Percentiles rank a stretch among this genome's conserved stretches.
These are phyloP conservation scores for Apiospora koreana DNA, from an alignment of 2,329 filamentous ascomycete genomes.

Conservation along the genomic window DNA sequence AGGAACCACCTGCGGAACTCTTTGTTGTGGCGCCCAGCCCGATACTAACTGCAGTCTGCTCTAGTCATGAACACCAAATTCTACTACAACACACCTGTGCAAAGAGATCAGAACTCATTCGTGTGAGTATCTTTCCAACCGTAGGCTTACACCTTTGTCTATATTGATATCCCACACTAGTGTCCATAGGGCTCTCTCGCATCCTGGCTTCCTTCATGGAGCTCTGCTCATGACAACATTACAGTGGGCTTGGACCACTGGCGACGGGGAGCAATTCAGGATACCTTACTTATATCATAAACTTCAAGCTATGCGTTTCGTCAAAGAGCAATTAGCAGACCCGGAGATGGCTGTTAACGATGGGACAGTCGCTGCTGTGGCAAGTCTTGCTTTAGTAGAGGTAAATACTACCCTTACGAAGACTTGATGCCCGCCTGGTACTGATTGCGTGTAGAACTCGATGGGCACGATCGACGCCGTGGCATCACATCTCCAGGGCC, in stretches of 20 bases:
- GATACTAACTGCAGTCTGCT: background rate
- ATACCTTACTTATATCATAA: constrained; percentile 49
- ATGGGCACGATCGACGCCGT: constrained; percentile 45
- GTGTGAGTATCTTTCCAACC: constrained; percentile 27
- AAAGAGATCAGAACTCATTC: constrained; percentile 35
- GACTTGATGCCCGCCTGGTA: background rate
- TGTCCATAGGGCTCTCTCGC: constrained; percentile 44
- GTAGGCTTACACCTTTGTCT: background rate
- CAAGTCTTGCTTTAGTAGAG: constrained; percentile 45
- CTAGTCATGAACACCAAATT: constrained; percentile 44
- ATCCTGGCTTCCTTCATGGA: constrained; percentile 47
- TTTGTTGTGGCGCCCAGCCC: background rate
- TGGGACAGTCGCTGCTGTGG: constrained; percentile 44
- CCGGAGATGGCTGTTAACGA: constrained; percentile 40
- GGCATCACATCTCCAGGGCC: constrained; percentile 42
- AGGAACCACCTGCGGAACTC: constrained; percentile 14
- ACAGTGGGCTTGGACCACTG: constrained; percentile 48
- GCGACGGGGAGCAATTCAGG: constrained; percentile 45
- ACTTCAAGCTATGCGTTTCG: constrained; percentile 47
- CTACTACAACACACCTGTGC: constrained; percentile 41
- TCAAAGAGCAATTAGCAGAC: constrained; percentile 42
- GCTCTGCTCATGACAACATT: constrained; percentile 46
- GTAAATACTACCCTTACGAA: constrained; percentile 25
- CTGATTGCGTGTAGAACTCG: constrained; percentile 37
- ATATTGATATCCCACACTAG: constrained; percentile 26